Base-by-base conservation (phyloP, 2,329 filamentous ascomycete genomes). In the Microcyclosporella mali region DNA sequence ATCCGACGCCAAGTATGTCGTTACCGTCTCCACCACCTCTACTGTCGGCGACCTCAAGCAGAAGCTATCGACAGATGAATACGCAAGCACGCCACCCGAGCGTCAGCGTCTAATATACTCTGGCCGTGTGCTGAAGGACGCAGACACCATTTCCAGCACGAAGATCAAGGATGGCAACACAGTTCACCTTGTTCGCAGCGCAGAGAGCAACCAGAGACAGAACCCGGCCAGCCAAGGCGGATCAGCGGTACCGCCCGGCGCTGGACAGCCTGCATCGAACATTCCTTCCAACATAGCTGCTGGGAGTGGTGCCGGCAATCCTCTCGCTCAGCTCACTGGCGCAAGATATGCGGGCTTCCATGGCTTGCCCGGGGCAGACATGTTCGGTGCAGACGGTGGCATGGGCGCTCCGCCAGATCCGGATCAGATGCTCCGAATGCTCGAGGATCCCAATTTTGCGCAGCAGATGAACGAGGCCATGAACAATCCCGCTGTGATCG, bases 81-180 rank as follows among this genome's bases (percentile, higher is more conserved):
- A 83, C 61, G 90, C 94, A 65, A 84, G 94, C 65, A 81, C 95
- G 43, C 84, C 92, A 27, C 76, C 83, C 41, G 88, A 94, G 61
- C 81, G 88, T 56, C 90, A 97, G 70, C 86, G 92, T 48, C 75
- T 98, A 51, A 98, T 98, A 70, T 98, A 97, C 73, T 95, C 90
- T 4, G 92, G 92, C 40, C 84, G 90, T 48, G 90, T 98, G 48
- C 81, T 98, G 71, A 98, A 97, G 73, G 92, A 98, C 65, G 81
- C 84, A 46, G 90, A 98, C 58, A 82, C 85, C 0, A 71, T 98
- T 33, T 80, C 76, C 51, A 79, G 80, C 43, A 94, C 94, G 72
- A 97, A 95, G 74, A 89, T 98, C 67, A 95, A 95, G 74, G 77
- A 87, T 52, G 88, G 89, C 51, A 92, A 97, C 67, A 97, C 90